A percentile compares a stretch with the other conserved stretches of the same genome.
Conservation (phyloP, 2,329 filamentous ascomycete species). For the Coniochaeta sp. region DNA sequence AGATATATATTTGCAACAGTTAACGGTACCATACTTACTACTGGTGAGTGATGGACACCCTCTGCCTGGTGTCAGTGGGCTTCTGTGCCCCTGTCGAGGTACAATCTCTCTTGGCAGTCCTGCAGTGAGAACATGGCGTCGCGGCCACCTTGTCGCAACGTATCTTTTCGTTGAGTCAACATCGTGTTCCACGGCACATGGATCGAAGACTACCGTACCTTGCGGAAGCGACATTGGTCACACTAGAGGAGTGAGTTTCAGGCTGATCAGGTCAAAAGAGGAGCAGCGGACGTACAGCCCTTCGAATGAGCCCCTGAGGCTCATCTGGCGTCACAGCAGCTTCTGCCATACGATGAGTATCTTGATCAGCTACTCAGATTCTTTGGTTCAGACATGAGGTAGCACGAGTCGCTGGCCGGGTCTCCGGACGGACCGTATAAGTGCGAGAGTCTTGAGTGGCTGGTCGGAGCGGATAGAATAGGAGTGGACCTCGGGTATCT, state of each 20-base stretch:
- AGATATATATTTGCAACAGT: background rate
- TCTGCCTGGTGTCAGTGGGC: slow-evolving; percentile 45
- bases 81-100: slow-evolving; percentile 50
- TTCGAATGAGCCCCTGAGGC: background rate
- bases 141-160: slow-evolving; percentile 45
- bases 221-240: slow-evolving; percentile 1
- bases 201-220: background rate
- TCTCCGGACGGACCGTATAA: background rate
- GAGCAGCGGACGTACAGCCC: background rate
- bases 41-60: slow-evolving; percentile 52
- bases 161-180: slow-evolving; percentile 30
- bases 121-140: slow-evolving; percentile 50
- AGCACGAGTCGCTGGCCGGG: background rate
- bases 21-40: slow-evolving; percentile 36
- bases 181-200: background rate
- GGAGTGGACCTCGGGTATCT: no score
- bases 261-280: background rate
- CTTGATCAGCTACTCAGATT: background rate
- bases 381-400: background rate
- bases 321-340: background rate
- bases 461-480: background rate
- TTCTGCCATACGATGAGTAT: background rate
- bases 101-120: slow-evolving; percentile 43
- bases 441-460: background rate
- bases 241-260: background rate